phyloP scores from a whole-genome alignment of 2,329 filamentous ascomycete genomes.

The Triangularia setosa region DNA sequence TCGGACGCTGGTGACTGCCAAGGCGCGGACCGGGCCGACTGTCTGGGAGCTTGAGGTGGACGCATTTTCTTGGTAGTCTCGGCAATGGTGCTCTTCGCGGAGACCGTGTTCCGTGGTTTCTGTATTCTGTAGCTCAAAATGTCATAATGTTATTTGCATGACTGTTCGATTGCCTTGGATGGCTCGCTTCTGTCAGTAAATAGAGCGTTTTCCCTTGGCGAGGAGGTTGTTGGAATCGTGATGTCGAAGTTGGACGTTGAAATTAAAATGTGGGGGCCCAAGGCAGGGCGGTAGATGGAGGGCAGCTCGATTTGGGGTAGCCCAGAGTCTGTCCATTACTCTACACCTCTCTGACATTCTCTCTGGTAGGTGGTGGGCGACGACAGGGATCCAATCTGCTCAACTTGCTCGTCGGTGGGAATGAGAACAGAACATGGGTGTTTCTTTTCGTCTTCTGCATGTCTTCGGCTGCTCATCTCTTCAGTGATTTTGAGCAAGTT shows the following conservation, averaged over 20 bases:
- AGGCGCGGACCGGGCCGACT: conserved; percentile 6
- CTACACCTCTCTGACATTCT: not conserved
- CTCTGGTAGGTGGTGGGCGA: not conserved
- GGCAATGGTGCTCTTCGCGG: not conserved
- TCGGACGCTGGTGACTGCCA: conserved; percentile 29
- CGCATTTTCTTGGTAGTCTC: conserved; percentile 14
- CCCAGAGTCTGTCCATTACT: not conserved
- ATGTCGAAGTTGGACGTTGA: not conserved
- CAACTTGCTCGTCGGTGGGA: not conserved
- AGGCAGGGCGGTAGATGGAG: not conserved
- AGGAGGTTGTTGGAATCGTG: not conserved
- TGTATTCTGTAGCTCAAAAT: not conserved
- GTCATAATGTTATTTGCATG: not conserved
- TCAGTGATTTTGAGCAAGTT: conserved; percentile 3
- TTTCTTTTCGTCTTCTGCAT: not conserved
- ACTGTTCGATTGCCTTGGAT: not conserved
- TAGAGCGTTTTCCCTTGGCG: not conserved
- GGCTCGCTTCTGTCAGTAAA: not conserved
- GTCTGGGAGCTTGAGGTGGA: conserved; percentile 24
- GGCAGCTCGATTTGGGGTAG: not conserved
- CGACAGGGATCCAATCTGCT: not conserved
- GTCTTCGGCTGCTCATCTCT: not conserved
- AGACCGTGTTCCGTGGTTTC: not conserved
- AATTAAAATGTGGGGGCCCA: not conserved
- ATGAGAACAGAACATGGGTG: not conserved